Conservation (phyloP, 805 yeast genomes). For the Maudiozyma serrabonitensis region DNA sequence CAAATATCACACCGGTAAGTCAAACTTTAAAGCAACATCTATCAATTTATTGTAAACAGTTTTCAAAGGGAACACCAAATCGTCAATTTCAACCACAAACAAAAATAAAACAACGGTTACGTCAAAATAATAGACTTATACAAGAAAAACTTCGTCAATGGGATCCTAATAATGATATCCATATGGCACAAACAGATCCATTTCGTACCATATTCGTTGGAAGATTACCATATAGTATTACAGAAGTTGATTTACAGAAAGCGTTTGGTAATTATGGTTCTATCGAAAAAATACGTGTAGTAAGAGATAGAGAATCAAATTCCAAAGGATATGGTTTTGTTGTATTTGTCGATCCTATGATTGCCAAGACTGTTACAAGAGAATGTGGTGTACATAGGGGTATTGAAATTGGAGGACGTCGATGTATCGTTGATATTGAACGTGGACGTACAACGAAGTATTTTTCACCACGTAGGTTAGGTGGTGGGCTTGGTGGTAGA, state of each 20-base stretch:
- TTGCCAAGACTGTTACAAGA: constrained; percentile 52
- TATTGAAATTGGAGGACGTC: constrained; percentile 40
- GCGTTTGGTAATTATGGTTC: constrained; percentile 58
- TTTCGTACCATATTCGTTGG: constrained; percentile 69
- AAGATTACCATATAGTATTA: constrained; percentile 52
- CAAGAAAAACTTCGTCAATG: constrained; percentile 33
- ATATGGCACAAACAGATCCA: constrained; percentile 57
- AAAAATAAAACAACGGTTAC: constrained; percentile 10
- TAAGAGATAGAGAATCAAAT: constrained; percentile 42
- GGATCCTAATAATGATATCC: constrained; percentile 50
- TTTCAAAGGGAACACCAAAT: constrained; percentile 18
- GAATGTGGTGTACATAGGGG: constrained; percentile 42
- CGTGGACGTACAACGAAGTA: constrained; percentile 54
- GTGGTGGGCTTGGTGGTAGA: constrained; percentile 92
- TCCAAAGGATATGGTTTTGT: constrained; percentile 82
- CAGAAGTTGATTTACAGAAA: constrained; percentile 60
- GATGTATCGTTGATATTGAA: constrained; percentile 61
- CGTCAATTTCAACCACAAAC: constrained; percentile 23
- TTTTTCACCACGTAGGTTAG: constrained; percentile 69
- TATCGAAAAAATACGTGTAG: constrained; percentile 53
- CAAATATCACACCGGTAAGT: constrained; percentile 39
- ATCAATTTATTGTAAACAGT: constrained; percentile 21
- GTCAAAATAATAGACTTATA: constrained; percentile 24
- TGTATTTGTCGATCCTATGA: constrained; percentile 51
- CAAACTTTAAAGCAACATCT: constrained; percentile 13